These are phyloP conservation scores for Urtica urens DNA, from an alignment of 306 rosid species.

Conservation along the genomic window DNA sequence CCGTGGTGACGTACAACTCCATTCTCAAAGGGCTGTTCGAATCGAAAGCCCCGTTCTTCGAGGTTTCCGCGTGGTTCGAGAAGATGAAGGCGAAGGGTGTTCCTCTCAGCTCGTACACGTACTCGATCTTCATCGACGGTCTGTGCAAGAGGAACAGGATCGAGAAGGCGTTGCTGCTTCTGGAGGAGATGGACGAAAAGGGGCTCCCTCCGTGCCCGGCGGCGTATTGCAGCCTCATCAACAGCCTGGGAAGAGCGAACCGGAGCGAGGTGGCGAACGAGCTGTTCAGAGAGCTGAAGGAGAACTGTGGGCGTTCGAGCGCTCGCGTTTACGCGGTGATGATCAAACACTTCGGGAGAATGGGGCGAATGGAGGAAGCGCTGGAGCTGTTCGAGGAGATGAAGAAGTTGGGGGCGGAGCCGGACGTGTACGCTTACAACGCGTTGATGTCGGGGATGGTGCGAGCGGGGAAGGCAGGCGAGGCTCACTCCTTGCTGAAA, in stretches of 20 bases:
- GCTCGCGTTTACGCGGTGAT: slow-evolving; percentile 95
- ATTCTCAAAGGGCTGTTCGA: slow-evolving; percentile 66
- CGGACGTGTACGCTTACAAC: slow-evolving; percentile 76
- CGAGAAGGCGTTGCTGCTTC: slow-evolving; percentile 82
- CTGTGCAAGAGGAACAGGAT: slow-evolving; percentile 79
- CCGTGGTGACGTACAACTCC: slow-evolving; percentile 75
- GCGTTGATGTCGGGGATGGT: slow-evolving; percentile 95
- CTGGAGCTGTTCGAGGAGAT: slow-evolving; percentile 64
- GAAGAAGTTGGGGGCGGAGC: slow-evolving; percentile 70
- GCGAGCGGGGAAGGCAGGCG: slow-evolving; percentile 64
- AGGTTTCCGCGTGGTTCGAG: slow-evolving; percentile 63
- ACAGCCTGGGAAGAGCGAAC: slow-evolving; percentile 81
- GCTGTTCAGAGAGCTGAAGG: slow-evolving; percentile 78
- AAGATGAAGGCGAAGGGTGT: slow-evolving; percentile 70
- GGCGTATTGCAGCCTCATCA: slow-evolving; percentile 92
- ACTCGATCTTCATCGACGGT: slow-evolving; percentile 86
- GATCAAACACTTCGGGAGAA: slow-evolving; percentile 88
- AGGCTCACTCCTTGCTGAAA: slow-evolving; percentile 59
- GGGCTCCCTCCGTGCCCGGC: slow-evolving; percentile 94
- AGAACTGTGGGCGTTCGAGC: slow-evolving; percentile 73
- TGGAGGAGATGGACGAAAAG: slow-evolving; percentile 96
- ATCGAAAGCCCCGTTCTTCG: slow-evolving; percentile 51
- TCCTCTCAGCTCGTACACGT: slow-evolving; percentile 69
- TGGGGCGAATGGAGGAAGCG: slow-evolving; percentile 66
- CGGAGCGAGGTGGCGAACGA: slow-evolving; percentile 88